A percentile compares a stretch with the other conserved stretches of the same genome.
Evolutionary conservation across 2,329 filamentous ascomycete species (phyloP).

Genomic region (Monosporascus cannonballus): DNA sequence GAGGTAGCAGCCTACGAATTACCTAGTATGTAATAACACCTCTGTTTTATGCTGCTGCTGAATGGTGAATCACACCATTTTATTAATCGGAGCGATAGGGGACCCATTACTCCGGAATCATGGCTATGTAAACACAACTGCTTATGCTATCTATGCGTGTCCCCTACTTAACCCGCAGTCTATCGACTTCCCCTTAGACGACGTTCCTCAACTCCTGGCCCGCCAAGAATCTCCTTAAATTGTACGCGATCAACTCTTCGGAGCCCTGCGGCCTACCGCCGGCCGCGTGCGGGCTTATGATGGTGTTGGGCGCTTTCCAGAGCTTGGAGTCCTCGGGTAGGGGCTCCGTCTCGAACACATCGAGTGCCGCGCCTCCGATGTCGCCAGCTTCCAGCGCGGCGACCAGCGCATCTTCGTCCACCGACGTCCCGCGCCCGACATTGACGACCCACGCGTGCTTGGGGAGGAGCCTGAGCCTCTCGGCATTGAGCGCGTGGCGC

Average conservation of each 20-base stretch:
- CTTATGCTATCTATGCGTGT: too few species aligned
- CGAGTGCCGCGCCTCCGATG: conserved; percentile 43
- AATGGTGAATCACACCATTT: too few species aligned
- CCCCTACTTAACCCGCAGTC: too few species aligned
- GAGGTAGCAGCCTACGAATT: too few species aligned
- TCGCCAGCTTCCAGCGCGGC: conserved; percentile 36
- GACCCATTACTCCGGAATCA: too few species aligned
- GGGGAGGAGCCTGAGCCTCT: conserved; percentile 46
- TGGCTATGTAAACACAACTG: too few species aligned
- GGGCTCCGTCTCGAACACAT: conserved; percentile 37
- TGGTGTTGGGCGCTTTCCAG: conserved; percentile 45
- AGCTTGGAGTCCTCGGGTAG: conserved; percentile 33
- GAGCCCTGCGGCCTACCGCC: conserved; percentile 55
- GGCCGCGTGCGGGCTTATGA: conserved; percentile 53
- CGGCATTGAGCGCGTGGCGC: conserved; percentile 46
- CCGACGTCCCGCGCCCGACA: conserved; percentile 42
- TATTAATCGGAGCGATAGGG: too few species aligned
- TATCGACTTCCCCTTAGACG: conserved; percentile 19
- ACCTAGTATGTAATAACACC: too few species aligned
- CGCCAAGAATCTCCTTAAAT: conserved; percentile 53
- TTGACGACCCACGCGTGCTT: conserved; percentile 52
- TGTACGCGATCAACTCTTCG: conserved; percentile 54
- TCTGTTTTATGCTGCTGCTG: too few species aligned
- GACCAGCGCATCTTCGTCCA: conserved; percentile 44
- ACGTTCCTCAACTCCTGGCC: conserved; percentile 54